Conservation (phyloP, 2,329 filamentous ascomycete genomes). For the Aspergillus tubingensis region DNA sequence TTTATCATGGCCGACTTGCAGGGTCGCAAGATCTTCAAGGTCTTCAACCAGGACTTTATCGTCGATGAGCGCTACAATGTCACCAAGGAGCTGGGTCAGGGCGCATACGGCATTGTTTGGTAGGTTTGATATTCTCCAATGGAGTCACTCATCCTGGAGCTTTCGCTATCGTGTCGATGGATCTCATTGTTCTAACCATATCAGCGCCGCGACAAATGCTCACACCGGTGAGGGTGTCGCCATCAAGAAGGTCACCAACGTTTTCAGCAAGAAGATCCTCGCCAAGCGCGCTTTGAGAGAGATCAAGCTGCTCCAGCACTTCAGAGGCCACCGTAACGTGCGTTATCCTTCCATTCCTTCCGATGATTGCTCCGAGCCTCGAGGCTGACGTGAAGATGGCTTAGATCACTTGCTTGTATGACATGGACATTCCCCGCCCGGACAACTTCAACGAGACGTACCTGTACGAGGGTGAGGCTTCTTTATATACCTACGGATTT, state of each 20-base stretch:
- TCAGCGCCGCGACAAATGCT: conserved; percentile 86
- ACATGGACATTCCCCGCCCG: conserved; percentile 97
- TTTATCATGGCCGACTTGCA: conserved; percentile 59
- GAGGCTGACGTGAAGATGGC: conserved; percentile 39
- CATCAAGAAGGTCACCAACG: conserved; percentile 99
- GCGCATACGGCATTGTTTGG: conserved; percentile 98
- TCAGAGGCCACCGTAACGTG: conserved; percentile 85
- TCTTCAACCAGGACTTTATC: conserved; percentile 99
- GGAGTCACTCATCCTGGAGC: neutral
- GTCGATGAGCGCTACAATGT: conserved; percentile 98
- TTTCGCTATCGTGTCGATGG: neutral
- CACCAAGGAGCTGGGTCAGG: conserved; percentile 97
- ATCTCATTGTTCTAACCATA: neutral
- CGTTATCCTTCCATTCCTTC: conserved; percentile 34
- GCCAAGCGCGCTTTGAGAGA: conserved; percentile 96
- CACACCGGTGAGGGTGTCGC: conserved; percentile 91
- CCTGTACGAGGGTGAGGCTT: conserved; percentile 82
- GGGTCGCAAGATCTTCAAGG: conserved; percentile 93
- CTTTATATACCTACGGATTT: neutral
- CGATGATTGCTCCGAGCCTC: neutral
- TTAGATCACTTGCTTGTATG: conserved; percentile 97
- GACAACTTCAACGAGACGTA: conserved; percentile 99
- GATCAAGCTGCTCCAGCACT: conserved; percentile 98
- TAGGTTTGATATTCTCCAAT: conserved; percentile 49
- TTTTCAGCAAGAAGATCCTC: conserved; percentile 99